phyloP scores from a whole-genome alignment of 257 asterid species.

The Nicotiana sylvestris region DNA sequence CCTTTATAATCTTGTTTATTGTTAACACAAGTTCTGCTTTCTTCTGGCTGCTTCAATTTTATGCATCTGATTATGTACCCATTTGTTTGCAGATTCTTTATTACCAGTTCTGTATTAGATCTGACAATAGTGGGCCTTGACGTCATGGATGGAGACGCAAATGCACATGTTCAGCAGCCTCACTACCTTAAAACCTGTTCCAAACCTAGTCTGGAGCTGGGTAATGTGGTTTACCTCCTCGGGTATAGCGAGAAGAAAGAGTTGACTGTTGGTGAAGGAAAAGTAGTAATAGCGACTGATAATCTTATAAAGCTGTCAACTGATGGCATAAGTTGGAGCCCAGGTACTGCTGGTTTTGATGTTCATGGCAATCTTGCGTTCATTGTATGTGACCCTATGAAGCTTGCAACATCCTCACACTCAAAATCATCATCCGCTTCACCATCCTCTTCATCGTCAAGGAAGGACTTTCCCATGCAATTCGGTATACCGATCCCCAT shows the following conservation, averaged over 20 bases:
- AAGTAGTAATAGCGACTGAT: constrained; percentile 91
- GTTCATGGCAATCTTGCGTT: constrained; percentile 88
- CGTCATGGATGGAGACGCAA: constrained; percentile 68
- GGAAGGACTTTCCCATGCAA: constrained; percentile 77
- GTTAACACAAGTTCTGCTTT: background rate
- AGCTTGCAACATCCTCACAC: constrained; percentile 90
- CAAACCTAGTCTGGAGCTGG: constrained; percentile 76
- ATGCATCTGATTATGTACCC: background rate
- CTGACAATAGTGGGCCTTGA: constrained; percentile 94
- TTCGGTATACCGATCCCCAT: constrained; percentile 93
- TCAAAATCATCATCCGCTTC: constrained; percentile 71
- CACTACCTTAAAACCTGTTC: constrained; percentile 75
- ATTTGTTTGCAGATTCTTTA: constrained; percentile 68
- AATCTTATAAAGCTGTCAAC: constrained; percentile 87
- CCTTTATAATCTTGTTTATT: background rate
- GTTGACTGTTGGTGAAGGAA: constrained; percentile 86
- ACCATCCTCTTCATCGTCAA: constrained; percentile 72
- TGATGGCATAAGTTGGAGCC: constrained; percentile 78
- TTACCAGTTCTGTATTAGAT: constrained; percentile 94
- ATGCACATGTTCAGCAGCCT: constrained; percentile 49
- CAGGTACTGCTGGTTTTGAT: constrained; percentile 95
- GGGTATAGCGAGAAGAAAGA: constrained; percentile 68
- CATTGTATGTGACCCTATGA: constrained; percentile 99
- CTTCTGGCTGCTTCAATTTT: background rate
- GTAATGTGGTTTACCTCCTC: constrained; percentile 67